A percentile compares a stretch with the other conserved stretches of the same genome.
Evolutionary conservation across 208 protist genomes (phyloP).

Genomic region (Crithidia sp.): DNA sequence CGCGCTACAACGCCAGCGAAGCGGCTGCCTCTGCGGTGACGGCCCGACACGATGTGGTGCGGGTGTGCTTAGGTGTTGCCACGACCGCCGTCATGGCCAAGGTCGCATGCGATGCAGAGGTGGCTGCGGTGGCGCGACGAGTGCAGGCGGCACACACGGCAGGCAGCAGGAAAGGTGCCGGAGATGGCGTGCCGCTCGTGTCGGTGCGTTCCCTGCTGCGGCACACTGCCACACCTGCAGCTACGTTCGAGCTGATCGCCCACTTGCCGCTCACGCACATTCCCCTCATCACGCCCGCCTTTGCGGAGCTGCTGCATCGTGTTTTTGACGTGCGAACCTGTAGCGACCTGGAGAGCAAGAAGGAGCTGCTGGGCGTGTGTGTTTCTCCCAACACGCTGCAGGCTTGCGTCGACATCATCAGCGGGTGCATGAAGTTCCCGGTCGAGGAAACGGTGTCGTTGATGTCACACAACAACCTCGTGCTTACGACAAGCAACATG

Average conservation of each 20-base stretch:
- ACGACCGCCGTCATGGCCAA: slow-evolving; percentile 74
- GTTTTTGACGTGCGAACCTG: slow-evolving; percentile 70
- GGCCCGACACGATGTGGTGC: neutral
- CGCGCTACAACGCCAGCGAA: neutral
- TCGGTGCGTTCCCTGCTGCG: slow-evolving; percentile 58
- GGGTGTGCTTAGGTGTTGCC: slow-evolving; percentile 75
- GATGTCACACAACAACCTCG: slow-evolving; percentile 33
- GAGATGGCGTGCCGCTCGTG: slow-evolving; percentile 19
- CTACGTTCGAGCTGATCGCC: slow-evolving; percentile 49
- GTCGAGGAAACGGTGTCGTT: slow-evolving; percentile 46
- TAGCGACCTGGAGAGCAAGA: slow-evolving; percentile 42
- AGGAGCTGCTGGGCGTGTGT: slow-evolving; percentile 52
- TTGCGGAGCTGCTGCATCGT: slow-evolving; percentile 54
- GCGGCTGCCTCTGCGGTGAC: neutral
- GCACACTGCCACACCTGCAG: slow-evolving; percentile 41
- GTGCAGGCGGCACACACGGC: neutral
- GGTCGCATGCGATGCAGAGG: slow-evolving; percentile 80
- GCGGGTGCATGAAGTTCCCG: slow-evolving; percentile 58
- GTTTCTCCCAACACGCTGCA: slow-evolving; percentile 53
- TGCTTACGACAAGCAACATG: neutral
- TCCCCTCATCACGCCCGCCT: slow-evolving; percentile 59
- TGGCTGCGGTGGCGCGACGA: slow-evolving; percentile 23
- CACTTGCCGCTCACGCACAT: slow-evolving; percentile 54
- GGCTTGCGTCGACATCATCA: slow-evolving; percentile 44
- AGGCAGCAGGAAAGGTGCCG: neutral